Evolutionary conservation across 2,329 filamentous ascomycete species (phyloP), one percentile per base, ranked within the genome.

Genomic region (Stagonosporopsis rhizophila): DNA sequence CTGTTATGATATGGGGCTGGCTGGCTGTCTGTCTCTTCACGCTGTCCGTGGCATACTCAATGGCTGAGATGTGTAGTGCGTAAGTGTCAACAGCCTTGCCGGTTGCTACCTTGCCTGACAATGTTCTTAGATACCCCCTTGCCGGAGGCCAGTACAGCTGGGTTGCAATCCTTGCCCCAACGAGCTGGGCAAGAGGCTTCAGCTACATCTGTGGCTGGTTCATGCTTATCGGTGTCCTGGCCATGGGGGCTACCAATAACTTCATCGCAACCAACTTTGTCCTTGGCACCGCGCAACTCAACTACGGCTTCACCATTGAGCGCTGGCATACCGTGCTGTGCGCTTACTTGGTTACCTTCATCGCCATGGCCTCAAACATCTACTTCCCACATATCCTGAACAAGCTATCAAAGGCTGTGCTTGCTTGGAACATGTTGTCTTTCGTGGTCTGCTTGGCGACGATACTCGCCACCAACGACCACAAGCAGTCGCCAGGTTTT

Each of bases 1-100:
- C 84, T 0, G 82, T 86, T 38, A 86, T 86, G 81, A 78, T 86
- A 6, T 86, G 82, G 74, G 80, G 80, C 38, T 86, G 82, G 79
- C 68, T 86, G 20, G 82, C 78, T 4, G 80, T 85, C 22, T 83
- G 81, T 57, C 44, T 81, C 9, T 74, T 81, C 19, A 80, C 81
- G 1, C 69, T 86, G 12, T 77, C 80, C 7, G 83, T 86, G 6
- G 83, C 82, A 11, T 83, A 85, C 56, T 82, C 82, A 1, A 84
- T 86, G 79, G 84, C 84, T 19, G 84, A 87, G 64, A 85, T 75
- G 72, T 85, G 83, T 56, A 81, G 79, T 25, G 82, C 80, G 59
- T 67, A 55, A 9, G 64, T 52, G n/a, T 14, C 3, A 5, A 32
- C 2, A 11, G 0, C 2, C 6, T 11, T n/a, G 27, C 3, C 6